Conservation (phyloP, 768 basidiomycete genomes). For the Suillus americanus region DNA sequence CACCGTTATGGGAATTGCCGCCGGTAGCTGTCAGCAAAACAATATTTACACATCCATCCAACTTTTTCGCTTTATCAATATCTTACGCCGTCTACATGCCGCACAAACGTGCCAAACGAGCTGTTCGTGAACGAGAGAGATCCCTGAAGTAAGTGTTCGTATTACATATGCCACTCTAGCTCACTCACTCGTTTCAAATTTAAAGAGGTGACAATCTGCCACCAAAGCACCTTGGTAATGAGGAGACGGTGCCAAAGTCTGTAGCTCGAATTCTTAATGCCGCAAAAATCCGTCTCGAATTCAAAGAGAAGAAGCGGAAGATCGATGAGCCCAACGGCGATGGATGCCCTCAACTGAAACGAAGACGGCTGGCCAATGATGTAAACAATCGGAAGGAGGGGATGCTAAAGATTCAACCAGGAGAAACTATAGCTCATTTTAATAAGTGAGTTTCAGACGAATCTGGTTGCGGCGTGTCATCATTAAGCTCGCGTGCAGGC, state of each 20-base stretch:
- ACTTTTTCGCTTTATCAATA: neutral
- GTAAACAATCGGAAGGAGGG: constrained; percentile 11
- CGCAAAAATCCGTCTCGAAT: constrained; percentile 54
- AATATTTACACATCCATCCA: neutral
- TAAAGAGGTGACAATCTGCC: constrained; percentile 51
- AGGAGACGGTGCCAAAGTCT: constrained; percentile 71
- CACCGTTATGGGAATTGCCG: constrained; percentile 1
- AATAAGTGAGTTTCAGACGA: constrained; percentile 51
- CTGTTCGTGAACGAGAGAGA: constrained; percentile 43
- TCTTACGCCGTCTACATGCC: constrained; percentile 44
- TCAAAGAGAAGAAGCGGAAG: constrained; percentile 45
- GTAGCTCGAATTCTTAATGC: constrained; percentile 66
- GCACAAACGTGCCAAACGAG: constrained; percentile 62
- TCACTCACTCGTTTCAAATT: neutral
- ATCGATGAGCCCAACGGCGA: constrained; percentile 30
- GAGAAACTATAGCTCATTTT: constrained; percentile 76
- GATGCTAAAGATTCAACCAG: constrained; percentile 52
- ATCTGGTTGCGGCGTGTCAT: constrained; percentile 12
- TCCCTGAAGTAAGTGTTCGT: constrained; percentile 39
- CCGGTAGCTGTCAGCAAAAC: neutral
- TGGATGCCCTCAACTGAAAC: constrained; percentile 28
- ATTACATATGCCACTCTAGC: neutral
- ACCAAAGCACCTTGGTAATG: constrained; percentile 43
- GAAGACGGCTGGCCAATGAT: constrained; percentile 21
- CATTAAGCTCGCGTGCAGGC: constrained; percentile 38